Evolutionary conservation across 371 early-diverging fungal genomes (phyloP), one percentile per base, ranked within the genome.

Genomic region (Nematocida displodere): DNA sequence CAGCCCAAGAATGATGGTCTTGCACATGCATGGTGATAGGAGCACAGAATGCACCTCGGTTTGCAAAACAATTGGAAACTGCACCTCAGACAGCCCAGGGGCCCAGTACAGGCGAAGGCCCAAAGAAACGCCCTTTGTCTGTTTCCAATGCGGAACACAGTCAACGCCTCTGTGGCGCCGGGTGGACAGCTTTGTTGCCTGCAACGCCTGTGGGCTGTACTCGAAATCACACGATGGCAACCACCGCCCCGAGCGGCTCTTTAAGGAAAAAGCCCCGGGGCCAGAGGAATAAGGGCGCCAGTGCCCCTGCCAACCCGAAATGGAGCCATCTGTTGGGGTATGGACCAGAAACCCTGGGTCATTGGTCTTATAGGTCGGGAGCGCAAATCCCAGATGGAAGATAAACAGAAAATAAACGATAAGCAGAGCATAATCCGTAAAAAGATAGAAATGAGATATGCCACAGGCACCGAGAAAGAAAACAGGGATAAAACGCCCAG

Each of bases 181-280:
- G 76, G 22, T 46, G 0, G 67, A 77, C 53, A 56, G 56, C 2
- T 33, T 40, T 1, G 55, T 67, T 39, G 65, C 81, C 15, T 83
- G 83, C 61, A 83, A 83, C 59, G 83, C 83, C 17, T 83, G 83
- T 58, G 83, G 83, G 28, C 80, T 83, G 20, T 83, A 83, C 53
- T 79, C 50, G 33, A 80, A 77, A 49, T 80, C 78, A 63, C 81
- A 83, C 63, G 71, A 76, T 22, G 68, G 55, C 28, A 48, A 64
- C 17, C 59, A 76, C 24, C 81, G 77, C 2, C 77, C 77, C 11
- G 31, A 34, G 31, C 17, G 33, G 26, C 62, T 71, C 17, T 71
- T 71, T 37, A 71, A 58, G 50, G 28, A n/a, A 17, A 62, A 48
- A 3, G 8, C 7, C 33, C 26, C 53, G 11, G 13, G 20, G 17